Conservation (phyloP, 768 basidiomycete species). For the Amanita thiersii region DNA sequence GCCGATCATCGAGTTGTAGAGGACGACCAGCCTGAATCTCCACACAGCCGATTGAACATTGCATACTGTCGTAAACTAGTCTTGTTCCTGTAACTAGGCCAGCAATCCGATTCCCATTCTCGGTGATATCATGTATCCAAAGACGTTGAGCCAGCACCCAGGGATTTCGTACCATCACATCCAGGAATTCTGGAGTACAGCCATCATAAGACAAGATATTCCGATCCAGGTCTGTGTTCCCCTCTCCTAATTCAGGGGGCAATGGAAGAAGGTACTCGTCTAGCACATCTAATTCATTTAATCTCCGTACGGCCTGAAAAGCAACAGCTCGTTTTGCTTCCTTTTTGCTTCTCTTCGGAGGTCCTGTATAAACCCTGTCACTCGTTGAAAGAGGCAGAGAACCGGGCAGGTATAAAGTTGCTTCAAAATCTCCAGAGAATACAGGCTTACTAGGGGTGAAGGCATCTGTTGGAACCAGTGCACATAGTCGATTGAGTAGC, state of each 20-base stretch:
- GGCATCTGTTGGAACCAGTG: conserved; percentile 63
- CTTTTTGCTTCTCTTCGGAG: conserved; percentile 55
- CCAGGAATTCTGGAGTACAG: conserved; percentile 44
- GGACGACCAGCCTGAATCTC: conserved; percentile 21
- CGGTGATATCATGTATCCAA: conserved; percentile 55
- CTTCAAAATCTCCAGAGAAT: conserved; percentile 53
- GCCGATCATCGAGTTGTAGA: conserved; percentile 33
- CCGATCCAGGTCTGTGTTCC: conserved; percentile 48
- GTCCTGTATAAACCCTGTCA: conserved; percentile 52
- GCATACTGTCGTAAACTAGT: conserved; percentile 40
- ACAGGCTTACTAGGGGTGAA: conserved; percentile 59
- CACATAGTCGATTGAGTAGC: conserved; percentile 69
- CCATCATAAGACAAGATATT: conserved; percentile 31
- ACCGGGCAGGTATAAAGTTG: conserved; percentile 57
- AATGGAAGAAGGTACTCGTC: conserved; percentile 77
- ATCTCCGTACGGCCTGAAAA: conserved; percentile 64
- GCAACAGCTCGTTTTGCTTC: conserved; percentile 82
- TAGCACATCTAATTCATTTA: conserved; percentile 68
- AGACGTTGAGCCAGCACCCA: conserved; percentile 50
- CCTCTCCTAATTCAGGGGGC: conserved; percentile 28
- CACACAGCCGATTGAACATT: conserved; percentile 25
- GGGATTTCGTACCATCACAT: conserved; percentile 56
- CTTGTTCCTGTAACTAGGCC: conserved; percentile 63
- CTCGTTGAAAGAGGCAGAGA: conserved; percentile 51
- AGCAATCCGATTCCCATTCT: conserved; percentile 41